Evolutionary conservation across 2,329 filamentous ascomycete genomes (phyloP).

Genomic region (Fusarium sp.): DNA sequence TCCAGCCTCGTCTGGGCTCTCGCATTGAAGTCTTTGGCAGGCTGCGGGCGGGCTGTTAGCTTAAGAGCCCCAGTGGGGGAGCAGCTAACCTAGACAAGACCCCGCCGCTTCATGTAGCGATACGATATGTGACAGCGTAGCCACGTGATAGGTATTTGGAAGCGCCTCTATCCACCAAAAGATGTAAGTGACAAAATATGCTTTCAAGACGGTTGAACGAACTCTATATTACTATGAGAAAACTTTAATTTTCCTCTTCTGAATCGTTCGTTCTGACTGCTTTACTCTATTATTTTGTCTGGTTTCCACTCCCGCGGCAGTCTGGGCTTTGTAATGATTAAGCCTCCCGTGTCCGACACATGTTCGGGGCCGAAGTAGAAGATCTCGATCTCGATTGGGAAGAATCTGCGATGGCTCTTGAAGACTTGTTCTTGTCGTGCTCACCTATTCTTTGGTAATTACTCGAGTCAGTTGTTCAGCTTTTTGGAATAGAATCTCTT

Average conservation of each 20-base stretch:
- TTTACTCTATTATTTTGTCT: neutral
- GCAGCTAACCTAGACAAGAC: neutral
- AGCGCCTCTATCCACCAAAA: neutral
- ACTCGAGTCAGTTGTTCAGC: neutral
- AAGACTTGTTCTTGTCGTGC: neutral
- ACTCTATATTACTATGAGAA: neutral
- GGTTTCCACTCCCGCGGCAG: neutral
- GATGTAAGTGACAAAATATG: constrained; percentile 17
- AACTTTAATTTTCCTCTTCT: neutral
- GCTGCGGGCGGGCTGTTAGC: neutral
- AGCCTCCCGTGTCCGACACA: neutral
- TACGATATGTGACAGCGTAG: constrained; percentile 40
- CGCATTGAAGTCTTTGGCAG: no score
- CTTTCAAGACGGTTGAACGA: neutral
- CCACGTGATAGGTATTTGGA: constrained; percentile 43
- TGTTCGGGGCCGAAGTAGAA: constrained; percentile 7
- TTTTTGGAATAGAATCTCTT: neutral
- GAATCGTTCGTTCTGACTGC: neutral
- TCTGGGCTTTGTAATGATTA: constrained; percentile 1
- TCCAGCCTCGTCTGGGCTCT: constrained; percentile 34
- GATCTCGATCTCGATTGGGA: constrained; percentile 3
- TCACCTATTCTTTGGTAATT: neutral
- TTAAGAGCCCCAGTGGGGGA: constrained; percentile 2
- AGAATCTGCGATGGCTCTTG: constrained; percentile 6
- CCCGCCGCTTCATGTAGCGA: neutral